Conservation (phyloP, 192 early-diverging fungal genomes). For the Coemansia sp. region DNA sequence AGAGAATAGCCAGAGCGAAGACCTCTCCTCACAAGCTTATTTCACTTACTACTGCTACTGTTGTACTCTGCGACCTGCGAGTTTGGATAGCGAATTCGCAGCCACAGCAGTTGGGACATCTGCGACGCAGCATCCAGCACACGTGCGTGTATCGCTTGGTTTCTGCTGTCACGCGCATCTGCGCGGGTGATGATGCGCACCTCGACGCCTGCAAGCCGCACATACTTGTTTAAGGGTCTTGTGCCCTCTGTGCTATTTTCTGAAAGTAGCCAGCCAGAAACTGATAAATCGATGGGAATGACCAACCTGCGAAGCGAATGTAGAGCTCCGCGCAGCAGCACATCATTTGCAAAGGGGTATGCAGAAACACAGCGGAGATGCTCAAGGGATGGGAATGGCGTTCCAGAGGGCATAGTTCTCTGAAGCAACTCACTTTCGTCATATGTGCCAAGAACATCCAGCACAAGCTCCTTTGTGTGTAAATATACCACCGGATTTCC, state of each 20-base stretch:
- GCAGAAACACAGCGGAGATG: constrained; percentile 16
- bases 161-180: neutral
- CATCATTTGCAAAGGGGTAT: constrained; percentile 30
- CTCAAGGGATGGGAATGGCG: constrained; percentile 18
- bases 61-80: constrained; percentile 2
- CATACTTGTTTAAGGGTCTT: constrained; percentile 7
- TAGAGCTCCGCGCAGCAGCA: constrained; percentile 13
- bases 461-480: neutral
- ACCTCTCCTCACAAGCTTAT: neutral
- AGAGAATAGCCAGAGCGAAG: neutral
- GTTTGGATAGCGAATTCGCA: constrained; percentile 22
- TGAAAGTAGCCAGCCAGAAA: constrained; percentile 18
- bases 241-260: neutral
- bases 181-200: constrained; percentile 18
- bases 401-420: neutral
- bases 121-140: constrained; percentile 6
- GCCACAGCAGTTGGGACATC: neutral
- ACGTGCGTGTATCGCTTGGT: constrained; percentile 6
- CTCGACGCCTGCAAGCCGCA: constrained; percentile 13
- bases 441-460: constrained; percentile 25
- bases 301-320: constrained; percentile 7
- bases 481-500: constrained; percentile 8
- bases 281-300: constrained; percentile 10
- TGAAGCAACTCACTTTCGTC: constrained; percentile 1
- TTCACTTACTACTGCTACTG: constrained; percentile 1